Conservation (phyloP, 2,329 filamentous ascomycete genomes). For the Aspergillus niger region DNA sequence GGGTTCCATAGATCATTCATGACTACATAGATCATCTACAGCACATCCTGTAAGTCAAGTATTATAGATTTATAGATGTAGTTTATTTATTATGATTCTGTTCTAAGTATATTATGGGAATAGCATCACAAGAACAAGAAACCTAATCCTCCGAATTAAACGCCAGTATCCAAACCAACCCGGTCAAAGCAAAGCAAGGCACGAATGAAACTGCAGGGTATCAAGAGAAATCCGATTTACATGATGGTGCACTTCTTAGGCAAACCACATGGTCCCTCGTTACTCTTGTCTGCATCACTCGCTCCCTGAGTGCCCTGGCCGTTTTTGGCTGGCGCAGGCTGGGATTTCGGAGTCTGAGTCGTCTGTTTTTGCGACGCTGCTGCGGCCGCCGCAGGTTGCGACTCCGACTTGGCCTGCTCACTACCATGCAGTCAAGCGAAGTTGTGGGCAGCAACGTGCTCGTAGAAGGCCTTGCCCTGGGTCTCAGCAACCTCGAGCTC, state of each 20-base stretch:
- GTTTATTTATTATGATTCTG: slow-evolving; percentile 2
- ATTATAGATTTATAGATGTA: too few relatives aligned
- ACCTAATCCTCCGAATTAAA: slow-evolving; percentile 12
- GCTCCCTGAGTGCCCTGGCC: slow-evolving; percentile 37
- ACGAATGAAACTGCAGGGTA: slow-evolving; percentile 13
- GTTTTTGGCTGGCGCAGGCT: slow-evolving; percentile 34
- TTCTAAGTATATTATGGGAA: slow-evolving; percentile 7
- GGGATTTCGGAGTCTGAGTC: slow-evolving; percentile 23
- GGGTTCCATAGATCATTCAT: too few relatives aligned
- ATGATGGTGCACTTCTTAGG: slow-evolving; percentile 72
- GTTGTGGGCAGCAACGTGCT: slow-evolving; percentile 70
- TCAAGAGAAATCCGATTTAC: slow-evolving; percentile 41
- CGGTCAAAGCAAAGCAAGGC: slow-evolving; percentile 12
- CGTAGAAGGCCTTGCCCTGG: slow-evolving; percentile 86
- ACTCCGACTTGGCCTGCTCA: slow-evolving; percentile 34
- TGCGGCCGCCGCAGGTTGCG: slow-evolving; percentile 31
- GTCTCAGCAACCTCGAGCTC: slow-evolving; percentile 78
- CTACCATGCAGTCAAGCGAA: slow-evolving; percentile 77
- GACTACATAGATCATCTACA: background rate
- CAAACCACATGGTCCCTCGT: slow-evolving; percentile 71
- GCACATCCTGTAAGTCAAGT: background rate
- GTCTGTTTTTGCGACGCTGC: slow-evolving; percentile 20
- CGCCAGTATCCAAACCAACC: slow-evolving; percentile 13
- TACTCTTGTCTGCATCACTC: slow-evolving; percentile 49
- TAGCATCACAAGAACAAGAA: slow-evolving; percentile 6